Evolutionary conservation across 306 rosid species (phyloP).

Genomic region (Hylodesmum podocarpum): DNA sequence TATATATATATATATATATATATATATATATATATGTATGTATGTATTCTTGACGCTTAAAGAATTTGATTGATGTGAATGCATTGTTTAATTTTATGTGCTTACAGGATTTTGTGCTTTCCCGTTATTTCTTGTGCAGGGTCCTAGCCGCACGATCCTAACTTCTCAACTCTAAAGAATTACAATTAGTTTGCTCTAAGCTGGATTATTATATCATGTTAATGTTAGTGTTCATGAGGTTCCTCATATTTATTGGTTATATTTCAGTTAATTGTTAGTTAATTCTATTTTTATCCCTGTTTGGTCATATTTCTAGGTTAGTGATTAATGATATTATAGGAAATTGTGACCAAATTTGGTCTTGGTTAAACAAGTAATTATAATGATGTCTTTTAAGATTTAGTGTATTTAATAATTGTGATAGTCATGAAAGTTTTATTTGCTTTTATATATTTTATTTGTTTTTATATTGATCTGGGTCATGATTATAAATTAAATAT

Average conservation of each 20-base stretch:
- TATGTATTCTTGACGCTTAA: neutral
- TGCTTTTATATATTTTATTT: no score
- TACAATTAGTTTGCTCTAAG: neutral
- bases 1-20: no score
- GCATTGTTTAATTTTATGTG: neutral
- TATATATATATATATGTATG: no score
- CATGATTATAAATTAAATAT: no score
- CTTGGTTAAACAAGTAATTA: no score
- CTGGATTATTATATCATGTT: neutral
- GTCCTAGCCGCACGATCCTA: conserved; percentile 52
- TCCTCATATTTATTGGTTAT: neutral
- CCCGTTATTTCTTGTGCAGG: conserved; percentile 49
- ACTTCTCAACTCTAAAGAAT: neutral
- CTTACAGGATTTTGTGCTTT: conserved; percentile 25
- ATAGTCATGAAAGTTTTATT: no score
- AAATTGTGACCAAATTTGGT: no score
- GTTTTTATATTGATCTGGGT: no score
- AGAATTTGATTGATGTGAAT: conserved; percentile 1
- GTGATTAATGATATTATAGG: no score
- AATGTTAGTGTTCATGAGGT: neutral
- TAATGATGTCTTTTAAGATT: no score
- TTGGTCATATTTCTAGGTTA: conserved; percentile 19
- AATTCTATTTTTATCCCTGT: conserved; percentile 10
- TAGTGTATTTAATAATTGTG: no score
- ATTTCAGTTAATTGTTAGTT: conserved; percentile 56